These are phyloP conservation scores for Nannizzia gypsea DNA, from an alignment of 2,329 filamentous ascomycete species.

Conservation along the genomic window DNA sequence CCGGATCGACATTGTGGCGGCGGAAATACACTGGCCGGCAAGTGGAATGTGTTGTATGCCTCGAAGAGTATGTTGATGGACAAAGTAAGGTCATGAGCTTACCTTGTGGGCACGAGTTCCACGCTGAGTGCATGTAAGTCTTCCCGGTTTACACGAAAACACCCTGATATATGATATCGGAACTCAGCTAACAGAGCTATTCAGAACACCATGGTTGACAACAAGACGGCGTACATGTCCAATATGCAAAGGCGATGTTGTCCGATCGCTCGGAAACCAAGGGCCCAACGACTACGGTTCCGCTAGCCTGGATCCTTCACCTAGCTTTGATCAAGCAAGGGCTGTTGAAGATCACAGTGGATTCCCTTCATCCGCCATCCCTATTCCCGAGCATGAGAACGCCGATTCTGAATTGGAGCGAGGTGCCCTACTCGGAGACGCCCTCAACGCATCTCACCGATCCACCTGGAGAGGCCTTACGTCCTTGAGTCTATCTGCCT, in stretches of 20 bases:
- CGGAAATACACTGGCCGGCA: slow-evolving; percentile 52
- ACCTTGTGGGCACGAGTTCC: slow-evolving; percentile 95
- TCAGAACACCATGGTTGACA: slow-evolving; percentile 88
- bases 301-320: slow-evolving; percentile 30
- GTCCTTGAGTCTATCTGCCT: slow-evolving; percentile 33
- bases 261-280: slow-evolving; percentile 40
- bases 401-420: slow-evolving; percentile 35
- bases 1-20: slow-evolving; percentile 33
- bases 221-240: slow-evolving; percentile 93
- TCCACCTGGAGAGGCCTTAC: slow-evolving; percentile 35
- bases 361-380: slow-evolving; percentile 40
- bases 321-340: slow-evolving; percentile 36
- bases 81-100: slow-evolving; percentile 93
- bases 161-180: not conserved
- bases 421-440: slow-evolving; percentile 25
- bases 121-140: slow-evolving; percentile 95
- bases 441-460: slow-evolving; percentile 19
- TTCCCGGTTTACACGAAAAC: not conserved
- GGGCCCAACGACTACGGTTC: not conserved
- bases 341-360: slow-evolving; percentile 36
- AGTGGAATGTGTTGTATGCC: slow-evolving; percentile 87
- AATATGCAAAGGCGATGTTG: slow-evolving; percentile 96
- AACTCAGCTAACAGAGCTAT: slow-evolving; percentile 15
- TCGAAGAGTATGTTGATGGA: slow-evolving; percentile 93
- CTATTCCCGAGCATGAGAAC: slow-evolving; percentile 29